phyloP scores from a whole-genome alignment of 768 basidiomycete species.

The Termitomyces sp. region DNA sequence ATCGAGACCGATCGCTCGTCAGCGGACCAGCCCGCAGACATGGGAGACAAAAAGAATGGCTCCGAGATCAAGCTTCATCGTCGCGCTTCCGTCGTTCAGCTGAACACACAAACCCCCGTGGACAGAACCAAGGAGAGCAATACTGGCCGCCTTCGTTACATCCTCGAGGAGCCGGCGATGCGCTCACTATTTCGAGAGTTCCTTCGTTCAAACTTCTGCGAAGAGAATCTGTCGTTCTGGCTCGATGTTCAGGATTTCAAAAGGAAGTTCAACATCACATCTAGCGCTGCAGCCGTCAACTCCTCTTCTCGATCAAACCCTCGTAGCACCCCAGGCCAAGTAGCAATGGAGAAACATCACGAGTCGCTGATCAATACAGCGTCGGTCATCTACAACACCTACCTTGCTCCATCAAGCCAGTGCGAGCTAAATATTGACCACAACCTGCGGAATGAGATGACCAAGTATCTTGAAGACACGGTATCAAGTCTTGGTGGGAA shows the following conservation, averaged over 20 bases:
- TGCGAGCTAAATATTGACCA: conserved; percentile 99
- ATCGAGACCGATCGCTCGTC: conserved; percentile 54
- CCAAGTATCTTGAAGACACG: conserved; percentile 89
- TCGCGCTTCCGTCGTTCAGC: conserved; percentile 73
- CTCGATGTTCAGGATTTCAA: conserved; percentile 97
- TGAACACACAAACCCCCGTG: conserved; percentile 54
- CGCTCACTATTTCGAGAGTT: conserved; percentile 93
- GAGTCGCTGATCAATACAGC: conserved; percentile 93
- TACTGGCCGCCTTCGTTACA: conserved; percentile 85
- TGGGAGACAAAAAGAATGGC: conserved; percentile 27
- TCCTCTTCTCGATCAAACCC: conserved; percentile 34
- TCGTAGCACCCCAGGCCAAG: conserved; percentile 66
- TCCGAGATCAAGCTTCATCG: conserved; percentile 68
- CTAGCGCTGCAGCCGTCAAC: conserved; percentile 72
- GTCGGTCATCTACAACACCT: conserved; percentile 90
- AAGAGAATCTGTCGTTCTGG: conserved; percentile 98
- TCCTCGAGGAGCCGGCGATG: conserved; percentile 88
- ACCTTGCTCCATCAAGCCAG: conserved; percentile 92
- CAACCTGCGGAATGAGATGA: conserved; percentile 89
- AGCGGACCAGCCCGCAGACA: conserved; percentile 45
- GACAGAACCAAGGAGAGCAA: conserved; percentile 85
- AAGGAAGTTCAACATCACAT: conserved; percentile 92
- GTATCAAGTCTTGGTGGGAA: conserved; percentile 77
- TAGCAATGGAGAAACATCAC: conserved; percentile 96
- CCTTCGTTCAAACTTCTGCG: conserved; percentile 91